These are phyloP conservation scores for Solanum chmielewskii DNA, from an alignment of 257 asterid species.

Conservation along the genomic window DNA sequence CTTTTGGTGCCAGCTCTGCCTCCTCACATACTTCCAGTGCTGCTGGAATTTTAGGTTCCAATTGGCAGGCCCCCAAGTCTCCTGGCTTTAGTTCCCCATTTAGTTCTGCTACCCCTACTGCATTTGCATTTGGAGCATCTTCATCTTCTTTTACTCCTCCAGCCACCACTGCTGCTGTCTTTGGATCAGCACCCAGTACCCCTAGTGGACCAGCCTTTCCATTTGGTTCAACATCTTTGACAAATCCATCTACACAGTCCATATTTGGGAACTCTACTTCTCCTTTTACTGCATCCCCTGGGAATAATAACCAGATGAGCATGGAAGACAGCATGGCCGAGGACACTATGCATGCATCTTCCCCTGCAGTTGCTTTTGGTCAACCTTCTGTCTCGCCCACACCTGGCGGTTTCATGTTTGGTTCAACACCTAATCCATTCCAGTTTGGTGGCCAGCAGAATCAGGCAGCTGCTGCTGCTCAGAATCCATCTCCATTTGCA, in stretches of 20 bases:
- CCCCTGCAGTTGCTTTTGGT: constrained; percentile 29
- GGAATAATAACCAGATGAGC: constrained; percentile 53
- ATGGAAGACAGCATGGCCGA: constrained; percentile 91
- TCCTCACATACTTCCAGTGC: background rate
- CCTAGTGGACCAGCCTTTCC: constrained; percentile 21
- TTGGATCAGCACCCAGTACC: constrained; percentile 25
- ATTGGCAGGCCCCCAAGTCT: constrained; percentile 28
- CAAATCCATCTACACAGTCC: background rate
- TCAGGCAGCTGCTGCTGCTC: constrained; percentile 23
- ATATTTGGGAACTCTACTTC: constrained; percentile 13
- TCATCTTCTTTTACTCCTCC: constrained; percentile 23
- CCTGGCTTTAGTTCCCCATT: constrained; percentile 21
- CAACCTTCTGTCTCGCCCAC: constrained; percentile 38
- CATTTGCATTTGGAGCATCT: constrained; percentile 39
- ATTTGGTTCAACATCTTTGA: constrained; percentile 24
- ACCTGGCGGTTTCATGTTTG: constrained; percentile 35
- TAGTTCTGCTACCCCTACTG: constrained; percentile 31
- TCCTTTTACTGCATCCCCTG: constrained; percentile 28
- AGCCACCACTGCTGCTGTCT: constrained; percentile 16
- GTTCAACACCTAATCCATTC: constrained; percentile 39
- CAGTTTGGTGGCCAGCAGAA: constrained; percentile 50
- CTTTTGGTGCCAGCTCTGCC: background rate
- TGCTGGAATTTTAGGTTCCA: constrained; percentile 19
- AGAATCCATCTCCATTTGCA: constrained; percentile 35
- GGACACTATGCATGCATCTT: constrained; percentile 59